Conservation (phyloP, 139 green algal genomes). For the Chlamydomonas eustigma region DNA sequence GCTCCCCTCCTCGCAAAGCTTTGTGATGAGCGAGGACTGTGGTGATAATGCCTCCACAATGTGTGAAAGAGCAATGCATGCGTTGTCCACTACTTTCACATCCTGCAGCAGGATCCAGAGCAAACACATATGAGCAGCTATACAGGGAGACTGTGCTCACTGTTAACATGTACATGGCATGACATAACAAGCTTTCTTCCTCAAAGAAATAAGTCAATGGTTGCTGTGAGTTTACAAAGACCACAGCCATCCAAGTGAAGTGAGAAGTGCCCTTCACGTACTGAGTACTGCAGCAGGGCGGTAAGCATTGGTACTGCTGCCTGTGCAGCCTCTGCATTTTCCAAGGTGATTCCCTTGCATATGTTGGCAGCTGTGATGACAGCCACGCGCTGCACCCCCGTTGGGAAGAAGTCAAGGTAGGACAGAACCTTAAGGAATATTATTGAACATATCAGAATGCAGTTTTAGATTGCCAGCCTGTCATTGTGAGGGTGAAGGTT, state of each 20-base stretch:
- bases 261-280: too few relatives aligned
- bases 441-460: background rate
- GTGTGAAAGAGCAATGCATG: conserved; percentile 75
- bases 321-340: conserved; percentile 51
- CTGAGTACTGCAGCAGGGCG: conserved; percentile 74
- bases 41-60: conserved; percentile 67
- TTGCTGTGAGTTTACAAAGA: too few relatives aligned
- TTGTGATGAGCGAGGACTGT: conserved; percentile 54
- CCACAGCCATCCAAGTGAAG: too few relatives aligned
- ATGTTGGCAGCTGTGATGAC: conserved; percentile 88
- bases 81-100: conserved; percentile 84
- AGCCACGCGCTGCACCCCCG: conserved; percentile 86
- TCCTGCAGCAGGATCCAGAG: conserved; percentile 57
- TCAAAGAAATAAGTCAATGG: too few relatives aligned
- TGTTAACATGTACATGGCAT: too few relatives aligned
- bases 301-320: conserved; percentile 82
- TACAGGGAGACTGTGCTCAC: too few relatives aligned
- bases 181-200: too few relatives aligned
- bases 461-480: background rate
- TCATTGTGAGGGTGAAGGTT: too few relatives aligned
- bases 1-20: conserved; percentile 54
- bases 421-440: conserved; percentile 79
- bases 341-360: conserved; percentile 54
- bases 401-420: conserved; percentile 97
- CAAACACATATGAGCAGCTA: too few relatives aligned